Base-by-base conservation (phyloP, 164 flowering plant species). In the Santalum album region DNA sequence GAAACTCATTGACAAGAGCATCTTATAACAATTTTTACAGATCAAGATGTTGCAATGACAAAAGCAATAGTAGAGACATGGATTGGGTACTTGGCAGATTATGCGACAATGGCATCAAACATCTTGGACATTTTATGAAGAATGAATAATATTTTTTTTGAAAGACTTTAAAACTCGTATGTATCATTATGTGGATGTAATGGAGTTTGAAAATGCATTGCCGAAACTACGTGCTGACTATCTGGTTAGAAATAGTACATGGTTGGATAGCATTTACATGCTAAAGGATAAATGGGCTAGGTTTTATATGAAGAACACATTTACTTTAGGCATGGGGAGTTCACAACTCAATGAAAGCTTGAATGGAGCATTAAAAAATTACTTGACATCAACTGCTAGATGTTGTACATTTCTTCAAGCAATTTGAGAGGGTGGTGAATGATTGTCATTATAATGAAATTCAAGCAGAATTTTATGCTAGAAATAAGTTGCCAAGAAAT, bases 281-380 rank as follows among this genome's bases (percentile, higher is more conserved):
- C 38, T 26, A 24, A 72, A 48, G 51, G 67, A 69, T 35, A 75
- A 72, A 56, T 72, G 79, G 79, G 69, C 73, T 9, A 26, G 44
- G 4, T 68, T 40, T 15, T 65, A 65, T 51, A 68, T 61, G 14
- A 56, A 66, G 48, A 36, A 64, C 34, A 52, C 43, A 1, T 72
- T 60, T 54, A 63, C 54, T 25, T 54, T 67, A 21, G 69, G 60
- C 54, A 63, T 68, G 51, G 58, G 25, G n/a, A 53, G 58, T 20
- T n/a, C 62, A 1, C 73, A 68, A 51, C 38, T 52, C 16, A 45
- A 42, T 56, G 73, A 65, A 44, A 53, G 47, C 53, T 55, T 72
- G 6, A 32, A 43, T 54, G 21, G 49, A 14, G 16, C 22, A 7
- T 29, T 72, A 40, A 68, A 55, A 36, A 63, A 6, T 22, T 59